Conservation (phyloP, 805 yeast species). For the Saturnispora mendoncae region DNA sequence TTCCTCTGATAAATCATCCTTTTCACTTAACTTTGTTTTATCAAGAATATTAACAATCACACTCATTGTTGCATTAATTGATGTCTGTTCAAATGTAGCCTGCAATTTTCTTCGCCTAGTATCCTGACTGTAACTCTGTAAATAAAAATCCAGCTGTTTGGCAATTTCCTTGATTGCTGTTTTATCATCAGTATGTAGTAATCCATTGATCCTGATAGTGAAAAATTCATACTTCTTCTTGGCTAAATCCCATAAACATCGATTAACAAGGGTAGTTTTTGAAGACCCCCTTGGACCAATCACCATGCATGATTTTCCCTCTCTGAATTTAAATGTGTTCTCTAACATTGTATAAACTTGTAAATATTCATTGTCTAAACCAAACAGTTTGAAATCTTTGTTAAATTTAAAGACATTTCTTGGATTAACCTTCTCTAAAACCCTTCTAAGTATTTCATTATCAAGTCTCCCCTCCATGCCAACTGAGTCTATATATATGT, state of each 20-base stretch:
- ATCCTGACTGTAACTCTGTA: constrained; percentile 13
- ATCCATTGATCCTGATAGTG: constrained; percentile 58
- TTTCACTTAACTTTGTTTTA: constrained; percentile 20
- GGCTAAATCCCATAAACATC: constrained; percentile 42
- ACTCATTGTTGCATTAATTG: constrained; percentile 52
- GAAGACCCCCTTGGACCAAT: constrained; percentile 79
- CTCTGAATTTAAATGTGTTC: constrained; percentile 55
- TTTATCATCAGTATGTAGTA: constrained; percentile 63
- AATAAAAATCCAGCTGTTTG: constrained; percentile 55
- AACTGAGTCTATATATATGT: neutral
- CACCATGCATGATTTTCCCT: constrained; percentile 73
- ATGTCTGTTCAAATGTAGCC: constrained; percentile 37
- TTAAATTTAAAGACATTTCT: constrained; percentile 15
- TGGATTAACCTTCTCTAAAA: constrained; percentile 17
- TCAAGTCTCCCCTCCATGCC: neutral
- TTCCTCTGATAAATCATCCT: constrained; percentile 16
- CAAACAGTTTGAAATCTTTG: constrained; percentile 22
- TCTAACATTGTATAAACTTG: constrained; percentile 53
- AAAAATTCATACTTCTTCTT: constrained; percentile 44
- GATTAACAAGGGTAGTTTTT: constrained; percentile 54
- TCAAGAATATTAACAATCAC: constrained; percentile 48
- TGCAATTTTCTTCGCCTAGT: constrained; percentile 11
- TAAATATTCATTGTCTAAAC: constrained; percentile 32
- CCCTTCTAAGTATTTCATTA: neutral
- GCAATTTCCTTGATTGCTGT: constrained; percentile 82